Base-by-base conservation (phyloP, 257 asterid genomes). In the Nicotiana undulata region DNA sequence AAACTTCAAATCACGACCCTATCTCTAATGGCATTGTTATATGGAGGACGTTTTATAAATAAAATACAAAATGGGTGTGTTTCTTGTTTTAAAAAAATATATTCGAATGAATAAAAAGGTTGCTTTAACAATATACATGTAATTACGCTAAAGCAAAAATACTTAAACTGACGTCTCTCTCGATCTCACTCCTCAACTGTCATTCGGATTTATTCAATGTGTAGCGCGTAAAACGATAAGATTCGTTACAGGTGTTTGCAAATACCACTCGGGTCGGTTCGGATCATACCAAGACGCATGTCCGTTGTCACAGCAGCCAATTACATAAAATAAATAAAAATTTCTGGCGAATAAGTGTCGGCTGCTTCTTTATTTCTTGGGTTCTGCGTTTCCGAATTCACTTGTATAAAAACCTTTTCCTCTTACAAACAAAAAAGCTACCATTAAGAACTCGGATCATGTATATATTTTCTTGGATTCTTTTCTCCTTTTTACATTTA, bases 291-390 rank as follows among this genome's bases (percentile, higher is more conserved):
- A 18, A 46, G 34, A n/a, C 37, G 31, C 75, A 65, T 32, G 75
- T 65, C 9, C 3, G 75, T 31, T 9, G 18, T 16, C 0, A 15
- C 76, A 34, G 52, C 37, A 44, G 34, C 78, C 78, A 72, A 72
- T 72, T 34, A 67, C 9, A 40, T 40, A 8, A 40, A 40, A 26
- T 26, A 26, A 26, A 26, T 26, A 26, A 3, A 49, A 72, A 72
- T 46, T 24, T 72, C 78, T 3, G 13, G 78, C 78, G 78, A 72
- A 72, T 72, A 72, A 72, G 78, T 72, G 78, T 72, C 78, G 78
- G 78, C 60, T 72, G 78, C 40, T 72, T 72, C 60, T 72, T 72
- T 72, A 72, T 72, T 72, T 72, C 60, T 72, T 72, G 78, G 78
- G 78, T 72, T 72, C 78, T 70, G 77, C 31, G 11, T 70, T 46